Conservation (phyloP, 805 yeast genomes). For the Cyberlindnera americana region DNA sequence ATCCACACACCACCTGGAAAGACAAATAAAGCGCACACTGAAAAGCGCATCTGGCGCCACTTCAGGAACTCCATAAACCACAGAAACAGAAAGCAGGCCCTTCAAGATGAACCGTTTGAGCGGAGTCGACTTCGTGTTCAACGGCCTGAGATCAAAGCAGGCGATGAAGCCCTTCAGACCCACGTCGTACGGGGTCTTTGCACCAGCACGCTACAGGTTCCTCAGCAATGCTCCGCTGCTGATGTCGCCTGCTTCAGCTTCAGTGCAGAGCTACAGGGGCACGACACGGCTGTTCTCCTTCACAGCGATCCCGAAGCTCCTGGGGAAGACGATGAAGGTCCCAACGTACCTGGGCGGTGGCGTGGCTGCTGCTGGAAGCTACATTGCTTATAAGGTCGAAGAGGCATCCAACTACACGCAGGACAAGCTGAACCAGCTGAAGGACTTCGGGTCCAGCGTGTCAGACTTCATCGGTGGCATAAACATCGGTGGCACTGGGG, state of each 20-base stretch:
- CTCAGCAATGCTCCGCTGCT: constrained; percentile 9
- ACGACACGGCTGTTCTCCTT: constrained; percentile 21
- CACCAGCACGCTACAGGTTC: constrained; percentile 5
- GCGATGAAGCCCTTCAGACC: background rate
- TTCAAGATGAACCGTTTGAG: background rate
- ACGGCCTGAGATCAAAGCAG: too few species aligned
- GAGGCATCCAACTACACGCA: constrained; percentile 73
- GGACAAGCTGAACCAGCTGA: constrained; percentile 59
- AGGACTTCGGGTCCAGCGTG: constrained; percentile 57
- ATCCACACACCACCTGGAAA: constrained; percentile 1
- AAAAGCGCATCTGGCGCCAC: too few species aligned
- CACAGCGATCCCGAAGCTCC: constrained; percentile 45
- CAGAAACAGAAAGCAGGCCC: background rate
- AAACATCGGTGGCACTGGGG: constrained; percentile 22
- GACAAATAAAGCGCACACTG: too few species aligned
- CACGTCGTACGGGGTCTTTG: background rate
- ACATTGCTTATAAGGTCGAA: constrained; percentile 86
- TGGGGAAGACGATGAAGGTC: constrained; percentile 51
- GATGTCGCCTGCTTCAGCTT: background rate
- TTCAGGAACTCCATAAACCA: too few species aligned
- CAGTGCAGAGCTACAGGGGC: background rate
- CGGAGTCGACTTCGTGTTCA: background rate
- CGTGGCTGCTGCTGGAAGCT: constrained; percentile 91
- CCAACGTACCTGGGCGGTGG: constrained; percentile 91
- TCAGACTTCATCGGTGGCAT: constrained; percentile 36